Evolutionary conservation across 208 protist genomes (phyloP).

Genomic region (Acanthamoeba triangularis): DNA sequence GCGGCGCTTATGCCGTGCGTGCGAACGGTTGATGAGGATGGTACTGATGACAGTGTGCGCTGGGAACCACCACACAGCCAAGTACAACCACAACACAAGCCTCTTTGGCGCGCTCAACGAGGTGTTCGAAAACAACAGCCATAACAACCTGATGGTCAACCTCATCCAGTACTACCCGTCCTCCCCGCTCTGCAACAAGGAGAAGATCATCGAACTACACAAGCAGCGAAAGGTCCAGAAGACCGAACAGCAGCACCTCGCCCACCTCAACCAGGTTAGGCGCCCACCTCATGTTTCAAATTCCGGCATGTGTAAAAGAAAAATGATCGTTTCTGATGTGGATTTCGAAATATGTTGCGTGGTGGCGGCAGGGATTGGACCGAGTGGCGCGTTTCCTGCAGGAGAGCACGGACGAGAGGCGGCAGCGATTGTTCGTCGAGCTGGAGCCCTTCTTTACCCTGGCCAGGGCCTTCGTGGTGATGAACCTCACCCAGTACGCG

Average conservation of each 20-base stretch:
- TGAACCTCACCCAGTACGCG: constrained; percentile 35
- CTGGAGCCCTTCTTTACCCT: constrained; percentile 24
- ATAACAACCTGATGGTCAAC: background rate
- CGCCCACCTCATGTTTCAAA: no score
- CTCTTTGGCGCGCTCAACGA: background rate
- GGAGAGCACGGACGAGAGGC: background rate
- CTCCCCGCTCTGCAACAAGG: constrained; percentile 60
- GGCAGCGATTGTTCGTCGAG: constrained; percentile 11
- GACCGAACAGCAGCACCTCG: constrained; percentile 17
- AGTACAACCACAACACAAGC: constrained; percentile 18
- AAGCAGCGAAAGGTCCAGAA: constrained; percentile 61
- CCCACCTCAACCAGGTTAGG: background rate
- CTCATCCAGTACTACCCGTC: constrained; percentile 49
- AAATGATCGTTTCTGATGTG: no score
- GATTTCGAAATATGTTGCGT: no score
- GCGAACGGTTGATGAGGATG: background rate
- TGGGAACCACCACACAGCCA: background rate
- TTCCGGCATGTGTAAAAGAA: no score
- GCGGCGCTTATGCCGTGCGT: no score
- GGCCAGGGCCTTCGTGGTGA: background rate
- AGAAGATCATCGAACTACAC: constrained; percentile 28
- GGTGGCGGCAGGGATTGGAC: background rate
- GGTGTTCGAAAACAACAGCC: constrained; percentile 40
- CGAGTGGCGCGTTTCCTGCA: background rate
- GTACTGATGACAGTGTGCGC: background rate